Conservation (phyloP, 2,329 filamentous ascomycete species). For the Emmonsia crescens region DNA sequence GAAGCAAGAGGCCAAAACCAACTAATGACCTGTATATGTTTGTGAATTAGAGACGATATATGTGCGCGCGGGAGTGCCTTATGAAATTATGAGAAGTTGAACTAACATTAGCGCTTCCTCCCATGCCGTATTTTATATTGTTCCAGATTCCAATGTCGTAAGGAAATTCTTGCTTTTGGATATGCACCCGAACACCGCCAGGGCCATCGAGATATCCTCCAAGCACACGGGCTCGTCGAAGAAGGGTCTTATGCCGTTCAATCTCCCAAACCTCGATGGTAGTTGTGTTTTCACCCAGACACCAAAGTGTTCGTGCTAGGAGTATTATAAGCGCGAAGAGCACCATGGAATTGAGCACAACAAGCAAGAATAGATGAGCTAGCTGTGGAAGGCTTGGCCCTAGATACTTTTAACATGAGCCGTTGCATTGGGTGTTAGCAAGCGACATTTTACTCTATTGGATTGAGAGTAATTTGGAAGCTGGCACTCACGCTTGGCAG, state of each 20-base stretch:
- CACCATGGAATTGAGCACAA: conserved; percentile 45
- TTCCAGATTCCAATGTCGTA: conserved; percentile 54
- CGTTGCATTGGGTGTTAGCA: conserved; percentile 8
- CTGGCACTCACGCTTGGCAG: conserved; percentile 44
- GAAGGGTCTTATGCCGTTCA: conserved; percentile 37
- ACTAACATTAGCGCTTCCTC: conserved; percentile 38
- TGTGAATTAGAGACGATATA: neutral
- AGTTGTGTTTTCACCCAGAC: conserved; percentile 47
- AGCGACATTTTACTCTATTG: neutral
- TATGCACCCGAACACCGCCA: conserved; percentile 43
- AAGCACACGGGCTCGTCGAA: conserved; percentile 37
- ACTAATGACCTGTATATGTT: conserved; percentile 30
- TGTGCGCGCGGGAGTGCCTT: neutral
- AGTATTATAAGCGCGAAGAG: conserved; percentile 46
- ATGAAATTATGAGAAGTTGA: neutral
- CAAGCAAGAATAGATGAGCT: conserved; percentile 44
- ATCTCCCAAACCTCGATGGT: conserved; percentile 56
- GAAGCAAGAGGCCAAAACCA: conserved; percentile 53
- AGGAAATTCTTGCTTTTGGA: conserved; percentile 52
- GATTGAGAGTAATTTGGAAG: neutral
- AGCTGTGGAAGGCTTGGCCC: conserved; percentile 46
- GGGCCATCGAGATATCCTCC: conserved; percentile 50
- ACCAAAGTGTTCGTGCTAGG: conserved; percentile 45
- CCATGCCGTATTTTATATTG: conserved; percentile 52
- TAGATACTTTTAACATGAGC: conserved; percentile 39